Base-by-base conservation (phyloP, 73 alveolate species). In the Tetrahymena malaccensis region DNA sequence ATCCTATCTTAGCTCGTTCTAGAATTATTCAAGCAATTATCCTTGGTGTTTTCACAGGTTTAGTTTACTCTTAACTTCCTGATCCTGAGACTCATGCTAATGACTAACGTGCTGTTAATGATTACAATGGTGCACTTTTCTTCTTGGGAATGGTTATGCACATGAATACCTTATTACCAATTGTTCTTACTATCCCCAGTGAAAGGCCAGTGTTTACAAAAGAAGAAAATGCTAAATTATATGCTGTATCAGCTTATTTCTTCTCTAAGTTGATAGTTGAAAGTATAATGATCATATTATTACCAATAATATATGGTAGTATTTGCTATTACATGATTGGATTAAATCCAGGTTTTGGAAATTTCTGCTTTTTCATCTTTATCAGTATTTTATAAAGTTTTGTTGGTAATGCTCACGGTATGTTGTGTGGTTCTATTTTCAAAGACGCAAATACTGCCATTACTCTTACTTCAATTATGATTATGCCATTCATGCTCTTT, bases 51-150 rank as follows among this genome's bases (percentile, higher is more conserved):
- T 94, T 97, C 93, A 89, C 96, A 11, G 95, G 85, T 94, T 37
- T 96, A 40, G 89, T 97, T 34, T 97, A 89, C 94, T 27, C 93
- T 21, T 27, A 85, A 83, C 38, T 93, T 19, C 97, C 95, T 27
- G 97, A 89, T 5, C 70, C 94, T 1, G 85, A 50, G 11, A 31
- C 34, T 70, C 89, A 70, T 70, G 37, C 40, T 10, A 31, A 70
- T 50, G 85, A 56, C 37, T 85, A 85, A 27, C 55, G 94, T 55
- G 97, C 96, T 1, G 95, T 97, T 33, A 96, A 97, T 85, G 96
- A 96, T 89, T 96, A 98, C 85, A 96, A 96, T 70, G 99, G 99
- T 34, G 97, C 97, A 35, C 97, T 97, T 43, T 97, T 97, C 97
- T 96, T 97, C 95, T 57, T 96, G 37, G 94, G 97, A 3, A 44